Conservation (phyloP, 2,329 filamentous ascomycete species). For the Paecilomyces variotii region DNA sequence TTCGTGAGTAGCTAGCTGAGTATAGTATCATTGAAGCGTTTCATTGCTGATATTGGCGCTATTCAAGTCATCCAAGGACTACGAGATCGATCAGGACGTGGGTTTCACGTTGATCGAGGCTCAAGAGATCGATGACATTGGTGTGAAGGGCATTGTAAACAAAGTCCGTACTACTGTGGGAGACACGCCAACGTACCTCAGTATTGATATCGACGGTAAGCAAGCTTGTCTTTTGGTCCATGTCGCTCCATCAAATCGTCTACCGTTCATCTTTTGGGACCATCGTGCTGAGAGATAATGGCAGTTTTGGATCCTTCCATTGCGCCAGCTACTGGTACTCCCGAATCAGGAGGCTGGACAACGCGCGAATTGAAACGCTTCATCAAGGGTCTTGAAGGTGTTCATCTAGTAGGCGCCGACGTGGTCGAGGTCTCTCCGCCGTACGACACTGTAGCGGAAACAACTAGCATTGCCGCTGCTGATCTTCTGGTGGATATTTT, state of each 20-base stretch:
- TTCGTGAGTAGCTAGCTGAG: slow-evolving; percentile 5
- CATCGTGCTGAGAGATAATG: not conserved
- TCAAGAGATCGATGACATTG: slow-evolving; percentile 18
- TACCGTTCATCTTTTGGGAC: not conserved
- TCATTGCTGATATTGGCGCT: not conserved
- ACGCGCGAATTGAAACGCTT: slow-evolving; percentile 15
- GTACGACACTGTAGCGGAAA: slow-evolving; percentile 18
- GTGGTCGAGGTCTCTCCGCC: slow-evolving; percentile 18
- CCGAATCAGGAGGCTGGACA: slow-evolving; percentile 18
- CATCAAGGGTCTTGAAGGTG: slow-evolving; percentile 14
- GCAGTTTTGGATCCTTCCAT: slow-evolving; percentile 23
- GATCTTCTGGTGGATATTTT: slow-evolving; percentile 22
- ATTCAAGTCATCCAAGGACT: slow-evolving; percentile 11
- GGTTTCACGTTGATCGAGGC: slow-evolving; percentile 18
- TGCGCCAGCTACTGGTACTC: slow-evolving; percentile 24
- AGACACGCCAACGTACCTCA: slow-evolving; percentile 20
- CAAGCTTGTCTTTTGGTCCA: not conserved
- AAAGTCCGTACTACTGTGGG: slow-evolving; percentile 10
- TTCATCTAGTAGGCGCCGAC: slow-evolving; percentile 17
- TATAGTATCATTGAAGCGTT: not conserved
- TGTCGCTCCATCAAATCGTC: not conserved
- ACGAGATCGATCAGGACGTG: slow-evolving; percentile 15
- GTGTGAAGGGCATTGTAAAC: slow-evolving; percentile 13
- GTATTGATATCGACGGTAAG: slow-evolving; percentile 24
- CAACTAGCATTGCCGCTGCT: slow-evolving; percentile 20